Percentiles rank a stretch among this genome's conserved stretches.
These are phyloP conservation scores for Botrytis cinerea DNA, from an alignment of 2,329 filamentous ascomycete species.

Conservation along the genomic window DNA sequence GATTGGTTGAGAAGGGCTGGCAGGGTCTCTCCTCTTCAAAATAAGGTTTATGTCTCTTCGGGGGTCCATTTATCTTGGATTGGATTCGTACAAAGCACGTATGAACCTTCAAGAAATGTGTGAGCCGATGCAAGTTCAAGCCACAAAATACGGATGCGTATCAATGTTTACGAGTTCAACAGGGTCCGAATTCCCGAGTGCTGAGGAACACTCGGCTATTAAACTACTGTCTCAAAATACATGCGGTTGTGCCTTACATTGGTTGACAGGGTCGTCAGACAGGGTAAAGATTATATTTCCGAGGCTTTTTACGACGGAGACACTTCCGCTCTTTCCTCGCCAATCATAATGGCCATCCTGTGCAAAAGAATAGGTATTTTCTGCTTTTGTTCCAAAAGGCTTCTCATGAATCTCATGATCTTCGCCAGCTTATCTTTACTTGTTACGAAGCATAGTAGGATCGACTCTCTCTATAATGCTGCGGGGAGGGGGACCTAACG, in stretches of 20 bases:
- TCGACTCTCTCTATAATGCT: slow-evolving; percentile 1
- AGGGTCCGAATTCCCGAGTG: background rate
- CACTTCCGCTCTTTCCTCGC: background rate
- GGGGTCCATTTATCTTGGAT: background rate
- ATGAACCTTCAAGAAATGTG: background rate
- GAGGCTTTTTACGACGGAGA: background rate
- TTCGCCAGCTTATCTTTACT: background rate
- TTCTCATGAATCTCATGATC: slow-evolving; percentile 4
- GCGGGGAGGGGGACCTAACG: background rate
- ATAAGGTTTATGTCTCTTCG: slow-evolving; percentile 7
- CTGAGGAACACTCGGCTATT: background rate
- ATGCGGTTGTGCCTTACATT: slow-evolving; percentile 1
- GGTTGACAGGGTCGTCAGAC: background rate
- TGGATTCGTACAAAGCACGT: background rate
- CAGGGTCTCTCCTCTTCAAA: background rate
- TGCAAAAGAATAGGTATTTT: background rate
- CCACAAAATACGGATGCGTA: background rate
- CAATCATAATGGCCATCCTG: background rate
- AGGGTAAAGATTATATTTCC: background rate
- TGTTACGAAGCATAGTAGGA: slow-evolving; percentile 1
- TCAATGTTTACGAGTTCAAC: background rate
- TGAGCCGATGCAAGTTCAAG: slow-evolving; percentile 2
- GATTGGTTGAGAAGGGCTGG: slow-evolving; percentile 4
- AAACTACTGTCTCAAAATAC: background rate
- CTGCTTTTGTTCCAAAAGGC: background rate